These are phyloP conservation scores for Aspergillus incahuasiensis DNA, from an alignment of 495 filamentous ascomycete species.

Conservation along the genomic window DNA sequence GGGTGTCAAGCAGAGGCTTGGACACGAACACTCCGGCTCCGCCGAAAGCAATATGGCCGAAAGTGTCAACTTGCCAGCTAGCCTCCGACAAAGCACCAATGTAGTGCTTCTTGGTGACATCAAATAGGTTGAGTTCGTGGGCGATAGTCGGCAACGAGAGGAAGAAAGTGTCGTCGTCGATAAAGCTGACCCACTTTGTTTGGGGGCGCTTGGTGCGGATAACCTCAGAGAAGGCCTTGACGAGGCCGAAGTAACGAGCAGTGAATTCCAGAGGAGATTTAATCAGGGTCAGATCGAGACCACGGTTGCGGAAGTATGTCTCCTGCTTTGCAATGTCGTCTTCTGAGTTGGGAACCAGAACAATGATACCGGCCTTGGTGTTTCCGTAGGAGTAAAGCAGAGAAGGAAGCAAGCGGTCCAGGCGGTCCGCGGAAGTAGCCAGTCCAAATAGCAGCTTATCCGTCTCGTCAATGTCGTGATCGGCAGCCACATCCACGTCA, in stretches of 20 bases:
- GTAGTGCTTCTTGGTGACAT: conserved; percentile 50
- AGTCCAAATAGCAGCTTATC: conserved; percentile 49
- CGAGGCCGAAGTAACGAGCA: conserved; percentile 60
- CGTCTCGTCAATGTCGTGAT: conserved; percentile 45
- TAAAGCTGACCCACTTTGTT: conserved; percentile 60
- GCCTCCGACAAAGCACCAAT: conserved; percentile 63
- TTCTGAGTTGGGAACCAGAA: conserved; percentile 45
- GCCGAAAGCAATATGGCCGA: conserved; percentile 64
- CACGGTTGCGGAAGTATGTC: conserved; percentile 44
- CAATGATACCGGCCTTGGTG: conserved; percentile 46
- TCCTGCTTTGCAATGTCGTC: conserved; percentile 42
- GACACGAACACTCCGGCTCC: conserved; percentile 67
- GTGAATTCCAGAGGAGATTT: conserved; percentile 51
- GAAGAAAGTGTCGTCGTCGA: conserved; percentile 75
- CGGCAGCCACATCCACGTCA: conserved; percentile 40
- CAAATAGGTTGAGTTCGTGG: conserved; percentile 49
- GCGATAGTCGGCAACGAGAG: conserved; percentile 52
- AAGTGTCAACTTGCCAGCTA: conserved; percentile 52
- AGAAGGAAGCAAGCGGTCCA: conserved; percentile 44
- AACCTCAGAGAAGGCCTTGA: conserved; percentile 51
- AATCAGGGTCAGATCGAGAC: conserved; percentile 53
- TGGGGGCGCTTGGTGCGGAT: conserved; percentile 44
- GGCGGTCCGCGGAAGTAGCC: conserved; percentile 46
- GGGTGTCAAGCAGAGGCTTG: conserved; percentile 50
- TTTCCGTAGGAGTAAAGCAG: conserved; percentile 48